phyloP scores from a whole-genome alignment of 2,329 filamentous ascomycete genomes.

The Penicillium sp. region DNA sequence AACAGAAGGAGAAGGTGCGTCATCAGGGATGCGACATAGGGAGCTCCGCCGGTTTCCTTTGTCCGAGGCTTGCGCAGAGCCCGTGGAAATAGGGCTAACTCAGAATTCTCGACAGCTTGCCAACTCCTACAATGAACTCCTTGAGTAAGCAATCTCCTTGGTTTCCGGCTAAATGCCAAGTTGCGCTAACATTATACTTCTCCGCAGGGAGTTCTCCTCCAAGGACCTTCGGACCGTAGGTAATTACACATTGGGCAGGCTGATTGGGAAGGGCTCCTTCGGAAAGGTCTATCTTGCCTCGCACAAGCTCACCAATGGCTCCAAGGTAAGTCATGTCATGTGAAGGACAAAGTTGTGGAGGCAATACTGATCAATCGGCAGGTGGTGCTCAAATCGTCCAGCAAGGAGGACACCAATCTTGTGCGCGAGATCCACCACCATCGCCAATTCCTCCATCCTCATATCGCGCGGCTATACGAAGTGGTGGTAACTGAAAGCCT shows the following conservation, averaged over 20 bases:
- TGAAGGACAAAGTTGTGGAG: background rate
- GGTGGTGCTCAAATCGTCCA: slow-evolving; percentile 97
- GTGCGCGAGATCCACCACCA: slow-evolving; percentile 97
- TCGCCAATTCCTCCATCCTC: slow-evolving; percentile 91
- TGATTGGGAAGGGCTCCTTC: slow-evolving; percentile 96
- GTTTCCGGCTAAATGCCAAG: background rate
- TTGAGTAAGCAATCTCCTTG: slow-evolving; percentile 59
- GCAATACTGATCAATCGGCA: slow-evolving; percentile 32
- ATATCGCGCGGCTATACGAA: slow-evolving; percentile 93
- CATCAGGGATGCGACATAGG: background rate
- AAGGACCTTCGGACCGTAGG: slow-evolving; percentile 85
- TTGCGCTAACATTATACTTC: slow-evolving; percentile 10
- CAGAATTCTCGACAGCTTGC: slow-evolving; percentile 58
- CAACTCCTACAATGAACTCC: slow-evolving; percentile 88
- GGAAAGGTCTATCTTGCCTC: slow-evolving; percentile 94
- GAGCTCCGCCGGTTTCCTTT: background rate
- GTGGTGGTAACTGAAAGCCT: slow-evolving; percentile 91
- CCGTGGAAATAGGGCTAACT: slow-evolving; percentile 11
- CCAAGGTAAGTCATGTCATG: slow-evolving; percentile 56
- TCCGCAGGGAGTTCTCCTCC: slow-evolving; percentile 75
- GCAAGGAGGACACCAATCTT: slow-evolving; percentile 89
- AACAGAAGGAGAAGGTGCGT: slow-evolving; percentile 51
- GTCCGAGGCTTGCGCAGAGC: background rate
- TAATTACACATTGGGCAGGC: slow-evolving; percentile 81
- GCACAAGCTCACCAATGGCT: slow-evolving; percentile 96